Evolutionary conservation across 2,329 filamentous ascomycete genomes (phyloP).

Genomic region (Colletotrichum trifolii): DNA sequence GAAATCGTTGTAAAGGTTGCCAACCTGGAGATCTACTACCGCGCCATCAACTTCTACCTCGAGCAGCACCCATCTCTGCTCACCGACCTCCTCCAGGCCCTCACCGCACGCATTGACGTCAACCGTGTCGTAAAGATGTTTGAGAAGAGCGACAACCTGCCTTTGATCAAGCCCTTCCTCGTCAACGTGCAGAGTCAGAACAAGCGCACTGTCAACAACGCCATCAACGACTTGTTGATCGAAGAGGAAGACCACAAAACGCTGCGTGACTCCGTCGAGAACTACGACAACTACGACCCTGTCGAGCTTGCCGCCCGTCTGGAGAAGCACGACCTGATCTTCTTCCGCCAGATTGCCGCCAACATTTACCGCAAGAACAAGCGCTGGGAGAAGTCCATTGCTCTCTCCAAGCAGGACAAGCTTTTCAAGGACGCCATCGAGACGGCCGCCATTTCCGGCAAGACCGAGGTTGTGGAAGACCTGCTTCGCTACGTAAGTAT

Average conservation of each 20-base stretch:
- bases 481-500: conserved; percentile 92
- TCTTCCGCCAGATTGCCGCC: conserved; percentile 98
- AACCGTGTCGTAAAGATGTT: conserved; percentile 99
- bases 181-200: conserved; percentile 96
- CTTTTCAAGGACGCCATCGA: conserved; percentile 99
- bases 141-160: conserved; percentile 97
- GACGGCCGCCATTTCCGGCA: conserved; percentile 91
- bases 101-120: conserved; percentile 95
- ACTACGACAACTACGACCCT: conserved; percentile 99
- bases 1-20: conserved; percentile 98
- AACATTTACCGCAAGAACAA: conserved; percentile 99
- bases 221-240: conserved; percentile 96
- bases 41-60: conserved; percentile 94
- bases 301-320: conserved; percentile 91
- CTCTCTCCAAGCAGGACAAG: conserved; percentile 98
- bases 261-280: conserved; percentile 94
- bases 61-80: conserved; percentile 95
- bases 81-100: conserved; percentile 91
- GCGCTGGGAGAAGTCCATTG: conserved; percentile 99
- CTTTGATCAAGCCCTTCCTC: conserved; percentile 98
- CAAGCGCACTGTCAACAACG: conserved; percentile 97
- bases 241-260: conserved; percentile 99
- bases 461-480: conserved; percentile 93
- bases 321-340: conserved; percentile 97
- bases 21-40: conserved; percentile 99